Evolutionary conservation across 768 basidiomycete species (phyloP).

Genomic region (Russula earlei): DNA sequence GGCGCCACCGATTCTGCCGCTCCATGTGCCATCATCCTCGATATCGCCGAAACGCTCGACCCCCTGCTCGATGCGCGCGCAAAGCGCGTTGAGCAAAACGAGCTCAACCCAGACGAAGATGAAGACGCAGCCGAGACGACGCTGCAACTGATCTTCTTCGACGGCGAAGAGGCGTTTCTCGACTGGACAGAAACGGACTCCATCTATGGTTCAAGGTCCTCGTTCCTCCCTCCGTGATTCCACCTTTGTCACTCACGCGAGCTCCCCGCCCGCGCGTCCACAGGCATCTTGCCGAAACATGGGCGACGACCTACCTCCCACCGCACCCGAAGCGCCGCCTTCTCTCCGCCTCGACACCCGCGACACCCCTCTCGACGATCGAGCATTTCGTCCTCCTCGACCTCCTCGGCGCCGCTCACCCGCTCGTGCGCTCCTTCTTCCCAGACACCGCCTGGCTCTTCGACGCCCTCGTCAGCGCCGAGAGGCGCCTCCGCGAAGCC

Average conservation of each 20-base stretch:
- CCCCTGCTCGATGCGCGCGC: constrained; percentile 56
- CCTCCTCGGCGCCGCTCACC: constrained; percentile 71
- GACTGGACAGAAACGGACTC: constrained; percentile 86
- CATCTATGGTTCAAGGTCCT: constrained; percentile 86
- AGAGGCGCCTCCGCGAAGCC: constrained; percentile 57
- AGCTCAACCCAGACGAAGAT: constrained; percentile 48
- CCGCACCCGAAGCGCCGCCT: constrained; percentile 53
- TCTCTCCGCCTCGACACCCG: constrained; percentile 32
- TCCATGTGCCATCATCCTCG: constrained; percentile 88
- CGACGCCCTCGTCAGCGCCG: constrained; percentile 63
- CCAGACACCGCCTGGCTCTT: constrained; percentile 90
- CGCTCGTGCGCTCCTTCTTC: constrained; percentile 73
- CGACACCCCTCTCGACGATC: constrained; percentile 65
- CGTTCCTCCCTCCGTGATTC: background rate
- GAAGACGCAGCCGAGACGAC: constrained; percentile 79
- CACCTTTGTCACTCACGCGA: background rate
- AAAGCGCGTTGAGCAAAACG: constrained; percentile 42
- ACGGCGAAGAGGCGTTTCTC: constrained; percentile 94
- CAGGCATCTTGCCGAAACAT: constrained; percentile 84
- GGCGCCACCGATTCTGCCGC: constrained; percentile 97
- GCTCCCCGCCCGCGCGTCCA: background rate
- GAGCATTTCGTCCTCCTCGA: constrained; percentile 92
- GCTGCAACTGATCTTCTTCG: constrained; percentile 88
- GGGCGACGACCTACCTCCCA: constrained; percentile 60
- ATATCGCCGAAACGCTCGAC: constrained; percentile 78